Conservation (phyloP, 345 rosid genomes). For the Erysimum cheiranthoides region DNA sequence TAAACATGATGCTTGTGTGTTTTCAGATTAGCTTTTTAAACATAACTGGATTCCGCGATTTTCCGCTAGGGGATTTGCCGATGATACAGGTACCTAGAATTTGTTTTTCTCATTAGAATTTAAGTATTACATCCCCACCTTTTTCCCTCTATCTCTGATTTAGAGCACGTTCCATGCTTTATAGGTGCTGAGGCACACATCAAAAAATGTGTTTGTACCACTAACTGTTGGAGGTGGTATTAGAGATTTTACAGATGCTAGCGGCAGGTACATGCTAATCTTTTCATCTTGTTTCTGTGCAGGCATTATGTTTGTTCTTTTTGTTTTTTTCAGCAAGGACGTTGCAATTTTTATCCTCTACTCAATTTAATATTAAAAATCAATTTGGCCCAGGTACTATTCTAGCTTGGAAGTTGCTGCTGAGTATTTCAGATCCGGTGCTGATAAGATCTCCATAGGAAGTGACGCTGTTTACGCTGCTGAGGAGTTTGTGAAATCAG, state of each 20-base stretch:
- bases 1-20: slow-evolving; percentile 33
- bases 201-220: slow-evolving; percentile 97
- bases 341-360: not conserved
- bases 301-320: not conserved
- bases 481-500: slow-evolving; percentile 81
- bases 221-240: slow-evolving; percentile 99
- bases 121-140: slow-evolving; percentile 7
- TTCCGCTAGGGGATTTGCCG: slow-evolving; percentile 95
- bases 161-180: slow-evolving; percentile 33
- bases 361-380: not conserved
- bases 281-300: slow-evolving; percentile 9
- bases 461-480: slow-evolving; percentile 96
- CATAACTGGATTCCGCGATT: slow-evolving; percentile 93
- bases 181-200: slow-evolving; percentile 87
- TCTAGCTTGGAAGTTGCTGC: slow-evolving; percentile 99
- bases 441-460: slow-evolving; percentile 95
- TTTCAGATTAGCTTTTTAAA: slow-evolving; percentile 91
- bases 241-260: slow-evolving; percentile 93
- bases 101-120: not conserved
- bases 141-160: not conserved
- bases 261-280: slow-evolving; percentile 69
- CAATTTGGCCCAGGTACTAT: slow-evolving; percentile 64
- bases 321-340: not conserved
- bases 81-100: slow-evolving; percentile 79
- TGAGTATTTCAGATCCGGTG: slow-evolving; percentile 96